Evolutionary conservation across 495 filamentous ascomycete genomes (phyloP), one percentile per base, ranked within the genome.

Genomic region (Tirmania nivea): DNA sequence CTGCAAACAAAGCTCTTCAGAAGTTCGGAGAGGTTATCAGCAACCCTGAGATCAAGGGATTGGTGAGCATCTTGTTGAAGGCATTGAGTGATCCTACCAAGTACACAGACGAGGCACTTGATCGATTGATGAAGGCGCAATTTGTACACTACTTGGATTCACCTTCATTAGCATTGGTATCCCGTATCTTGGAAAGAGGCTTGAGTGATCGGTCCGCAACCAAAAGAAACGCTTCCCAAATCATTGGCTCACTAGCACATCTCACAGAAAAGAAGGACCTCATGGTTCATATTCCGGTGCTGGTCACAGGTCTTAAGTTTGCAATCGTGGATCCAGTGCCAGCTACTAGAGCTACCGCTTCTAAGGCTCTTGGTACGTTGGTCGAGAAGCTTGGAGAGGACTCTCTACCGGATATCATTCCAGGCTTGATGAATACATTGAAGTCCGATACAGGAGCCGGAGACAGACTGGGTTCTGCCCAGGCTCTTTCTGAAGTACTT

Each of bases 341-440:
- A 8, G 85, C 88, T 2, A 97, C 90, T n/a, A 78, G 90, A 56
- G 92, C 90, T 1, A 97, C 90, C 1, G 89, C 88, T 35, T 96
- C 90, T 20, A 93, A 94, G 64, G 90, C 90, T 35, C 74, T 97
- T 31, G 90, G 90, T 48, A 95, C 92, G 0, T 72, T 94, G 10
- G 81, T 96, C 49, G 90, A 97, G 70, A 96, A 96, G 69, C 78
- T 97, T 53, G 90, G 90, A 65, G 90, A 97, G 65, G 90, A 97
- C 66, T 84, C 92, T 51, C 71, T 97, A 50, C 90, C 90, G 31
- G 92, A 97, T 65, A 84, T 97, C 51, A 96, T 97, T 55, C 90
- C 90, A 35, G 87, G 86, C 59, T 81, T 97, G 56, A 97, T 96
- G 90, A 72, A 84, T 58, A 94, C 87, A 11, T 80, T 97, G 68